Base-by-base conservation (phyloP, 1,284 basidiomycete genomes). In the Fomitopsis palustris region DNA sequence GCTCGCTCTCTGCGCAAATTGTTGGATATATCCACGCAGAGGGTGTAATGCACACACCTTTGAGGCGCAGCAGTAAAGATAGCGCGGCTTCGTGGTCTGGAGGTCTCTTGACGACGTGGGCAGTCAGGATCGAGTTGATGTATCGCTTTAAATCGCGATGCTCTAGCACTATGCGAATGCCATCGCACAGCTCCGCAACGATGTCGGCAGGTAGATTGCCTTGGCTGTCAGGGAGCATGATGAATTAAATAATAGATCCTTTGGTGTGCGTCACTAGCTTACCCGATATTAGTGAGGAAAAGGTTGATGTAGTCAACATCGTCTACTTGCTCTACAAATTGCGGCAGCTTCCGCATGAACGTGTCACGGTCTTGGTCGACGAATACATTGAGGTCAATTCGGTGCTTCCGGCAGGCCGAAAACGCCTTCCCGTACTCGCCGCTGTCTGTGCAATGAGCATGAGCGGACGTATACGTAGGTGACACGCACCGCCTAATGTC, bases 261-360 rank as follows among this genome's bases (percentile, higher is more conserved):
- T 35, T 25, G 19, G 27, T 42, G 31, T 21, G 47, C 12, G 6
- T 12, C 49, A 23, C 21, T 76, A 14, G 27, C 88, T 57, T 64
- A 93, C 91, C 90, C 92, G 29, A 99, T 68, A 21, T 82, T 86
- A 17, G 95, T 92, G 58, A 98, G 78, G 75, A 99, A 96, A 55
- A 99, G 79, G 71, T 98, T 98, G 65, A 99, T 82, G 72, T 95
- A 86, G 72, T 99, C 97, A 1, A 93, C 88, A 65, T 97, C 93
- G 37, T 85, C 81, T 8, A 99, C 81, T 72, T 98, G 94, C 51
- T 91, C 84, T 4, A 98, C 81, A 64, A 99, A 95, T 2, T 76
- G 73, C 0, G 81, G 63, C 0, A 96, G 75, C 4, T 81, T 75
- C 7, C 75, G 71, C 70, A 91, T 77, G 75, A 99, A 96, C n/a